A percentile compares a stretch with the other conserved stretches of the same genome.
These are phyloP conservation scores for Gentiana straminea DNA, from an alignment of 257 asterid species.

Conservation along the genomic window DNA sequence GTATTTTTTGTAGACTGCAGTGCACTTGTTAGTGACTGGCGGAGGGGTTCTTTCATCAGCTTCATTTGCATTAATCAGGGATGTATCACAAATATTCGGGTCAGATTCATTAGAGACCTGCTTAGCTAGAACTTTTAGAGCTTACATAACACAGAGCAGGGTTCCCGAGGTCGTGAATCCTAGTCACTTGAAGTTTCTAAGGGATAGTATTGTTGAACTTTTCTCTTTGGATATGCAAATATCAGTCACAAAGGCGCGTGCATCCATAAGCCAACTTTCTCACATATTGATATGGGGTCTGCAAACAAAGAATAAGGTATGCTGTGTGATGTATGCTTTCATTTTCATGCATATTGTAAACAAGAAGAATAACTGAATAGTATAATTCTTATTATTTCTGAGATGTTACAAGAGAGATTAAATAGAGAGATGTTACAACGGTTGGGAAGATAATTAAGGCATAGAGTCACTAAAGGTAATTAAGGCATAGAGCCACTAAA, in stretches of 20 bases:
- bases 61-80: conserved; percentile 51
- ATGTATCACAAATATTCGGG: conserved; percentile 39
- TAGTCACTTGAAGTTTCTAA: conserved; percentile 57
- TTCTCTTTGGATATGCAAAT: conserved; percentile 70
- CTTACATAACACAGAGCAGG: conserved; percentile 53
- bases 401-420: no score
- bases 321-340: conserved; percentile 1
- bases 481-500: no score
- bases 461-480: no score
- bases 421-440: no score
- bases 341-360: not conserved
- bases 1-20: conserved; percentile 49
- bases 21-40: conserved; percentile 87
- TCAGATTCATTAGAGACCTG: conserved; percentile 48
- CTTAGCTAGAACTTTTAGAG: conserved; percentile 49
- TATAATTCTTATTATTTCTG: no score
- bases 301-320: conserved; percentile 74
- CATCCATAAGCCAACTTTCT: conserved; percentile 59
- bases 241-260: conserved; percentile 46
- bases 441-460: no score
- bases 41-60: conserved; percentile 52
- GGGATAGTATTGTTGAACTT: conserved; percentile 56
- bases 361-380: no score
- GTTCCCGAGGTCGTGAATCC: conserved; percentile 43
- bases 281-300: conserved; percentile 52